phyloP scores from a whole-genome alignment of 1,284 basidiomycete genomes.

The Sphaerobolus stellatus region DNA sequence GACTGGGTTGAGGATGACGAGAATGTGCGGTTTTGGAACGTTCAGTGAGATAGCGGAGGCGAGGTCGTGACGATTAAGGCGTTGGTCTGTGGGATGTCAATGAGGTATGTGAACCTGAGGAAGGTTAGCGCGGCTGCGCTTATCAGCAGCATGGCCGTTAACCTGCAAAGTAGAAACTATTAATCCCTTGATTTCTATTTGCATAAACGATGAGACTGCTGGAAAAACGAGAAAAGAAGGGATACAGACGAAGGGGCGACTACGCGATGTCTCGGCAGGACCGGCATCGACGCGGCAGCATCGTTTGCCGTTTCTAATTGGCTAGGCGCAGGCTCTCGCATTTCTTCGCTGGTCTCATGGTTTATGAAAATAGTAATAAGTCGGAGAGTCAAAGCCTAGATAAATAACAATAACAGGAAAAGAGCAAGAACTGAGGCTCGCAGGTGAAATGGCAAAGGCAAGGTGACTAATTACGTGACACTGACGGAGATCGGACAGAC shows the following conservation, averaged over 20 bases:
- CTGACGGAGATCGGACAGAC: constrained; percentile 12
- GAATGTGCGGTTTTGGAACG: constrained; percentile 86
- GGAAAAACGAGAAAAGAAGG: constrained; percentile 17
- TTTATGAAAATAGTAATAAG: no score
- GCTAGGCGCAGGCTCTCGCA: no score
- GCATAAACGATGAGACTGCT: constrained; percentile 32
- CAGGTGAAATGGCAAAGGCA: constrained; percentile 78
- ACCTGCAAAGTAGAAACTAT: constrained; percentile 87
- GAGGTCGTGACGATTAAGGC: constrained; percentile 97
- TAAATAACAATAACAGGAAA: no score
- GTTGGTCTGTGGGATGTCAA: constrained; percentile 84
- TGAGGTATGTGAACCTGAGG: no score
- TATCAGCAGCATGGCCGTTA: no score
- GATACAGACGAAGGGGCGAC: constrained; percentile 73
- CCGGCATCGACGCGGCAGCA: no score
- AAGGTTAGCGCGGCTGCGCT: constrained; percentile 2
- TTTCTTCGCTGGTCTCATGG: no score
- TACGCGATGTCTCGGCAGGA: no score
- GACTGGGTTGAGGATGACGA: constrained; percentile 97
- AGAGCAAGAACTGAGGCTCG: constrained; percentile 83
- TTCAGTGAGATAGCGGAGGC: constrained; percentile 86
- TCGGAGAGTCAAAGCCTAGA: constrained; percentile 33
- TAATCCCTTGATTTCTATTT: constrained; percentile 94
- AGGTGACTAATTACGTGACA: constrained; percentile 77
- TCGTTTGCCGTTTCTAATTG: no score